Conservation (phyloP, 2,329 filamentous ascomycete genomes). For the Reticulascus tulasneorum region DNA sequence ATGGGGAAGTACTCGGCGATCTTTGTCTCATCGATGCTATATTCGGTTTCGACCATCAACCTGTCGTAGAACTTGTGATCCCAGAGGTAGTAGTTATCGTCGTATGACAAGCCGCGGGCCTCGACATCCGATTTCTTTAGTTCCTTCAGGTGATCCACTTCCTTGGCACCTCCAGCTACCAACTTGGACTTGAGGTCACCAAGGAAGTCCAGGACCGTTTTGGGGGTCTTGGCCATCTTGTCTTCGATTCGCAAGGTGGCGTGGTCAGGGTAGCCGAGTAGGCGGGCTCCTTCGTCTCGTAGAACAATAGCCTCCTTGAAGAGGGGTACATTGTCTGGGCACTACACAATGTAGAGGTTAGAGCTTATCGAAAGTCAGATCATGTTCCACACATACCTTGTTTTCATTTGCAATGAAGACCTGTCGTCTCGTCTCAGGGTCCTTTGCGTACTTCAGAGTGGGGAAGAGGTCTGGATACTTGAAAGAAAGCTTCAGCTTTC, state of each 20-base stretch:
- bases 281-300: constrained; percentile 51
- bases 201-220: constrained; percentile 55
- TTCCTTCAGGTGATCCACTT: constrained; percentile 65
- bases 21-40: constrained; percentile 71
- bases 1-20: constrained; percentile 85
- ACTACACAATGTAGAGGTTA: too few species aligned
- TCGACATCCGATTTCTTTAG: constrained; percentile 70
- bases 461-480: constrained; percentile 83
- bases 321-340: constrained; percentile 52
- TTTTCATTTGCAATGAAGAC: constrained; percentile 75
- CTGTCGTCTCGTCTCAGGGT: constrained; percentile 63
- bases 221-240: constrained; percentile 57
- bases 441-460: constrained; percentile 70
- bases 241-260: constrained; percentile 53
- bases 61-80: constrained; percentile 78
- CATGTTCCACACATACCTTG: too few species aligned
- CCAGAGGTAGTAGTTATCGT: constrained; percentile 77
- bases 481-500: constrained; percentile 72
- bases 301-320: constrained; percentile 53
- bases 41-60: constrained; percentile 76
- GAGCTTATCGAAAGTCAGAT: constrained; percentile 1
- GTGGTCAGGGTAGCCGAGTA: constrained; percentile 54
- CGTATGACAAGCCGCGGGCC: constrained; percentile 53
- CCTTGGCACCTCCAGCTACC: constrained; percentile 64
- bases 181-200: constrained; percentile 65